Evolutionary conservation across 163 green algal species (phyloP).

Genomic region (Scenedesmus sp.): DNA sequence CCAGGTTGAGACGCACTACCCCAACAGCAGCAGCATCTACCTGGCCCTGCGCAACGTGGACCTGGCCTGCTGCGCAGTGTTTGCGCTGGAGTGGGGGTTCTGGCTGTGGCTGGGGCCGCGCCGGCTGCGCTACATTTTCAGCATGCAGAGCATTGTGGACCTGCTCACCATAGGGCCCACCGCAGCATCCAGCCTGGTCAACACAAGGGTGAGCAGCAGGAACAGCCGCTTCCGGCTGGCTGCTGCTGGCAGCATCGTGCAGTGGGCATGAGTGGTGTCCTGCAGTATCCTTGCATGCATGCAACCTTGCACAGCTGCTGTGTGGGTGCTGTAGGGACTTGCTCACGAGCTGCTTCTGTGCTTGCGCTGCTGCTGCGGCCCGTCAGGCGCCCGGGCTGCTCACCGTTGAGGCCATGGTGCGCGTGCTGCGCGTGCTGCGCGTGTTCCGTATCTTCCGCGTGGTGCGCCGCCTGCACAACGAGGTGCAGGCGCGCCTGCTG

Average conservation of each 20-base stretch:
- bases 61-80: not conserved
- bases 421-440: conserved; percentile 36
- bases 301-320: too few species aligned
- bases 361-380: not conserved
- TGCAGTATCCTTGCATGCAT: too few species aligned
- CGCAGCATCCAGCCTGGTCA: not conserved
- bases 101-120: conserved; percentile 35
- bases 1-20: conserved; percentile 25
- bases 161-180: conserved; percentile 34
- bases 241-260: too few species aligned
- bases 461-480: conserved; percentile 5
- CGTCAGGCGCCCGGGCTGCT: not conserved
- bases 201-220: not conserved
- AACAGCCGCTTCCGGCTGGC: too few species aligned
- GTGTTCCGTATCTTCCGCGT: conserved; percentile 26
- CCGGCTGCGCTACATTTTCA: conserved; percentile 6
- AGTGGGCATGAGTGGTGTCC: too few species aligned
- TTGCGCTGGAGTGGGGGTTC: conserved; percentile 44
- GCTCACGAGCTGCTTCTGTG: too few species aligned
- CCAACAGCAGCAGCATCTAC: not conserved
- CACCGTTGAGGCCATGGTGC: conserved; percentile 17
- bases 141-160: conserved; percentile 41
- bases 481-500: conserved; percentile 36
- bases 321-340: too few species aligned
- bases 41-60: not conserved